phyloP scores from a whole-genome alignment of 371 early-diverging fungal genomes.

The Blakeslea trispora region DNA sequence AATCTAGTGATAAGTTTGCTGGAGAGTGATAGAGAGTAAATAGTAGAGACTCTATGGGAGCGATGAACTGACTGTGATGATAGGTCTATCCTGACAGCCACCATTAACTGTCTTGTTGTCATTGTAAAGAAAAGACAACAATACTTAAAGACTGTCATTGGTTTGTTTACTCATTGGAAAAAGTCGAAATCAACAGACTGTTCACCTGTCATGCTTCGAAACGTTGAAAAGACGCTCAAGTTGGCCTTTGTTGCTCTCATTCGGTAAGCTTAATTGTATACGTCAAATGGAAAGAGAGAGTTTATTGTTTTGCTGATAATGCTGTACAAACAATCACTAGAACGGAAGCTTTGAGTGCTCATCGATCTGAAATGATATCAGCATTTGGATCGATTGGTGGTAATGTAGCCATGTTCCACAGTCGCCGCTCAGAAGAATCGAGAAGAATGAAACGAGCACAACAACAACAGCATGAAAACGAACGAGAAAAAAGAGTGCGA shows the following conservation, averaged over 20 bases:
- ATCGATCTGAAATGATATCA: conserved; percentile 35
- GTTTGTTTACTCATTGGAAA: conserved; percentile 28
- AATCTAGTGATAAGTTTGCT: conserved; percentile 22
- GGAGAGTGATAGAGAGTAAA: conserved; percentile 22
- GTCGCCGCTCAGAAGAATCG: conserved; percentile 27
- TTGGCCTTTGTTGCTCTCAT: conserved; percentile 46
- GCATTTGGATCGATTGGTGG: conserved; percentile 46
- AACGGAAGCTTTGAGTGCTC: conserved; percentile 28
- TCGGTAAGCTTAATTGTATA: conserved; percentile 25
- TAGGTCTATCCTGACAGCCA: conserved; percentile 44
- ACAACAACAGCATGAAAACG: conserved; percentile 9
- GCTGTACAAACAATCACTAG: conserved; percentile 18
- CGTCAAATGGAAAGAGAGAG: too few species aligned
- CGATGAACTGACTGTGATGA: not conserved
- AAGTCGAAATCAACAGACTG: conserved; percentile 28
- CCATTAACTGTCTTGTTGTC: conserved; percentile 42
- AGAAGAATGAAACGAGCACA: conserved; percentile 21
- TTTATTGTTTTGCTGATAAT: not conserved
- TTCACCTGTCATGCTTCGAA: conserved; percentile 40
- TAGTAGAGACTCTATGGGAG: conserved; percentile 4
- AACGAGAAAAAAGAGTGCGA: conserved; percentile 22
- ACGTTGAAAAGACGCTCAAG: conserved; percentile 45
- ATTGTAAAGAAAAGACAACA: conserved; percentile 41
- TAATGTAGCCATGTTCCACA: conserved; percentile 44
- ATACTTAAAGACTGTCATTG: conserved; percentile 27